Percentiles rank a stretch among this genome's conserved stretches.
Conservation (phyloP, 495 filamentous ascomycete species). For the Penicillium coffeae region DNA sequence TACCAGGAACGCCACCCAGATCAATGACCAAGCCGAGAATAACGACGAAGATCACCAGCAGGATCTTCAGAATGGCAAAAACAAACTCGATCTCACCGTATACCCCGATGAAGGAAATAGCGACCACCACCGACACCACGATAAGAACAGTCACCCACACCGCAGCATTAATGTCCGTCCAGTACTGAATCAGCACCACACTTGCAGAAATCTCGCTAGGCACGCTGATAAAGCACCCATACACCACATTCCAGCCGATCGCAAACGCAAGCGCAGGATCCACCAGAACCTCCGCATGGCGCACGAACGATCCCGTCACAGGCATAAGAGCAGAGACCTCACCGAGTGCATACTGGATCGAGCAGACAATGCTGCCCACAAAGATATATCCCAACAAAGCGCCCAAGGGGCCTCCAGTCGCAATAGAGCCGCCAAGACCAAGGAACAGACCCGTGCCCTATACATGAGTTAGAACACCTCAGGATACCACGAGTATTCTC, state of each 20-base stretch:
- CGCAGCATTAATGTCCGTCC: constrained; percentile 50
- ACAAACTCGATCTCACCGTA: constrained; percentile 43
- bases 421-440: constrained; percentile 54
- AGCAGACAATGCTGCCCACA: constrained; percentile 37
- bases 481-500: no score
- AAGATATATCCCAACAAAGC: constrained; percentile 51
- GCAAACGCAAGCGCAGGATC: constrained; percentile 60
- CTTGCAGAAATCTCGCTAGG: constrained; percentile 61
- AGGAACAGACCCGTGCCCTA: constrained; percentile 61
- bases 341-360: constrained; percentile 39
- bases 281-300: constrained; percentile 46
- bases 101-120: constrained; percentile 49
- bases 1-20: constrained; percentile 34
- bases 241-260: constrained; percentile 55
- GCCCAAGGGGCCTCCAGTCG: constrained; percentile 56
- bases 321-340: constrained; percentile 43
- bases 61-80: constrained; percentile 43
- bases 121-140: constrained; percentile 48
- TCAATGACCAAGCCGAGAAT: constrained; percentile 47
- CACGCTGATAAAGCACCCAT: constrained; percentile 56
- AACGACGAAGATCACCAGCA: constrained; percentile 49
- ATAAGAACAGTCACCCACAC: constrained; percentile 56
- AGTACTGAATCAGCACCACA: constrained; percentile 57
- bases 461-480: no score
- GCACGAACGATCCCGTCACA: constrained; percentile 45